A percentile compares a stretch with the other conserved stretches of the same genome.
Conservation (phyloP, 306 rosid species). For the Prunus kanzakura region DNA sequence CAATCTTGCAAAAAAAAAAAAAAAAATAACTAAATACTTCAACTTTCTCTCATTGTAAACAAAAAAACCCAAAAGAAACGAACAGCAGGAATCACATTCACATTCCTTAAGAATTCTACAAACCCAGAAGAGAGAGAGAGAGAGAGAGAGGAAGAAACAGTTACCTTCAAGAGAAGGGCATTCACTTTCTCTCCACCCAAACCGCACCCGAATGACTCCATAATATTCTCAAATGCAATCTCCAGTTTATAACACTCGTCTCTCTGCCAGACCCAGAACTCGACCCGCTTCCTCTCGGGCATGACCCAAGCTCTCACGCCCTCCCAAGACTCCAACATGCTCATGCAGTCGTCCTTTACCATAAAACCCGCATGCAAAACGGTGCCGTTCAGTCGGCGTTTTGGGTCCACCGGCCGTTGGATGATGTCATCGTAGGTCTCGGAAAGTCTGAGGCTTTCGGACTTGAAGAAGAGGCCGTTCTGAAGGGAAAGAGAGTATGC, state of each 20-base stretch:
- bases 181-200: slow-evolving; percentile 42
- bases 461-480: slow-evolving; percentile 38
- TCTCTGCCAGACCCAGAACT: slow-evolving; percentile 48
- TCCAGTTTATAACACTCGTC: slow-evolving; percentile 58
- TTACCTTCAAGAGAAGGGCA: slow-evolving; percentile 55
- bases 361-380: slow-evolving; percentile 55
- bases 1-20: neutral
- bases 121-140: neutral
- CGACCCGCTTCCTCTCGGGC: slow-evolving; percentile 66
- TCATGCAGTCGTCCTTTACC: slow-evolving; percentile 37
- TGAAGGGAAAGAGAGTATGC: slow-evolving; percentile 41
- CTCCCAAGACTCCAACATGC: slow-evolving; percentile 59
- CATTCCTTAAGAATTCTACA: neutral
- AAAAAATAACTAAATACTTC: neutral
- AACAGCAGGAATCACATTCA: neutral
- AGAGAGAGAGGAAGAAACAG: neutral
- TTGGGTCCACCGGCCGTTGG: slow-evolving; percentile 39
- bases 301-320: slow-evolving; percentile 60
- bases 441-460: slow-evolving; percentile 51
- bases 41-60: neutral
- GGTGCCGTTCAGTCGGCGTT: slow-evolving; percentile 39
- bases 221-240: slow-evolving; percentile 60
- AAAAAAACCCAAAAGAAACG: neutral
- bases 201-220: slow-evolving; percentile 52
- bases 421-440: slow-evolving; percentile 53